Evolutionary conservation across 345 rosid species (phyloP).

Genomic region (Isatis tinctoria): DNA sequence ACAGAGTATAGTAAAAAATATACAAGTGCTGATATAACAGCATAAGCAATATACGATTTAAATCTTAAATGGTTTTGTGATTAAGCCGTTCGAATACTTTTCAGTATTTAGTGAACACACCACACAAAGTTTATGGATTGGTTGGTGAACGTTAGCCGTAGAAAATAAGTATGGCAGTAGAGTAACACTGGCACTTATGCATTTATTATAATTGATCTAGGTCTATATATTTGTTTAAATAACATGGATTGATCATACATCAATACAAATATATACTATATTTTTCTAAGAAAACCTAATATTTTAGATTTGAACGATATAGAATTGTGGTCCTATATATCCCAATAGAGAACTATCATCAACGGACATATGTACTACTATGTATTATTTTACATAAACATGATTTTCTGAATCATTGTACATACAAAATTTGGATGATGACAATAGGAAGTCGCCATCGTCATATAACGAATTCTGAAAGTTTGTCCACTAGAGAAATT

Average conservation of each 20-base stretch:
- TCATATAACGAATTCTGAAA: slow-evolving; percentile 13
- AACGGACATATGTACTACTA: background rate
- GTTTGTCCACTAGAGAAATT: slow-evolving; percentile 19
- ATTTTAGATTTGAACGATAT: background rate
- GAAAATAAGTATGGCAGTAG: background rate
- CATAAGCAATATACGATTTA: too few species aligned
- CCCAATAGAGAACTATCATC: slow-evolving; percentile 3
- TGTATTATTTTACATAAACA: background rate
- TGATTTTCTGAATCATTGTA: slow-evolving; percentile 21
- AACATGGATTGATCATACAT: background rate
- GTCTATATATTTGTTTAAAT: background rate
- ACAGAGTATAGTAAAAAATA: background rate
- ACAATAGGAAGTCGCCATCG: slow-evolving; percentile 5
- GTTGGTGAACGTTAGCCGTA: background rate
- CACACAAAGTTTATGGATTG: background rate
- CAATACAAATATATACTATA: background rate
- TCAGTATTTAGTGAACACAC: background rate
- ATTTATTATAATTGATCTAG: too few species aligned
- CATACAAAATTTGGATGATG: background rate
- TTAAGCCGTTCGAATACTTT: background rate
- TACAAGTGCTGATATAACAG: too few species aligned
- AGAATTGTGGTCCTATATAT: slow-evolving; percentile 16
- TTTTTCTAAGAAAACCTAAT: background rate
- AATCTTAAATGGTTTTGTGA: too few species aligned
- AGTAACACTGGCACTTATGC: background rate